Percentiles rank a stretch among this genome's conserved stretches.
Evolutionary conservation across 2,329 filamentous ascomycete genomes (phyloP).

Genomic region (Curvularia spicifera): DNA sequence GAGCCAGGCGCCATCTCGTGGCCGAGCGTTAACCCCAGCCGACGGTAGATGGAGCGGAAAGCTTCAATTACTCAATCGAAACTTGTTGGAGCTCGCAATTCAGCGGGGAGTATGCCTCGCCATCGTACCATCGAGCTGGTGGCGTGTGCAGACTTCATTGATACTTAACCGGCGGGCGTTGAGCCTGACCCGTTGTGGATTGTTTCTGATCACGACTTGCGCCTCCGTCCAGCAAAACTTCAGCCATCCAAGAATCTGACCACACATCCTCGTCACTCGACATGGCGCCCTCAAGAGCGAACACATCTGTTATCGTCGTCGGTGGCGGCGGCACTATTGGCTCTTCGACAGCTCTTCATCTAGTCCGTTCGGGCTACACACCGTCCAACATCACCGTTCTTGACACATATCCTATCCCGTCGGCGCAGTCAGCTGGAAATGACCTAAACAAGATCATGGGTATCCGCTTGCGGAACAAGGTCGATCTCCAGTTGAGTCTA

Average conservation of each 20-base stretch:
- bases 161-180: conserved; percentile 20
- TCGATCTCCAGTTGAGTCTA: conserved; percentile 43
- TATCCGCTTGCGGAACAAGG: conserved; percentile 49
- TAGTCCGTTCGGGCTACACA: conserved; percentile 58
- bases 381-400: conserved; percentile 56
- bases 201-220: conserved; percentile 14
- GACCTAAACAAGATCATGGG: conserved; percentile 59
- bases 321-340: conserved; percentile 62
- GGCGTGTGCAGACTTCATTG: conserved; percentile 24
- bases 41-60: conserved; percentile 5
- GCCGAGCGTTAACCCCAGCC: conserved; percentile 8
- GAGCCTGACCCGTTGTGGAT: conserved; percentile 11
- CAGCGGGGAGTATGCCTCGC: conserved; percentile 13
- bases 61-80: conserved; percentile 18
- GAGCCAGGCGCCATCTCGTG: conserved; percentile 2
- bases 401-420: conserved; percentile 56
- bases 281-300: conserved; percentile 30
- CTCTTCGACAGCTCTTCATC: conserved; percentile 59
- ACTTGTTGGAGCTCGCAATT: conserved; percentile 4
- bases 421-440: conserved; percentile 58
- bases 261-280: background rate
- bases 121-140: conserved; percentile 19
- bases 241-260: background rate
- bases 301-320: conserved; percentile 49
- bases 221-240: conserved; percentile 1